Conservation (phyloP, 768 basidiomycete genomes). For the Lentinula boryana region DNA sequence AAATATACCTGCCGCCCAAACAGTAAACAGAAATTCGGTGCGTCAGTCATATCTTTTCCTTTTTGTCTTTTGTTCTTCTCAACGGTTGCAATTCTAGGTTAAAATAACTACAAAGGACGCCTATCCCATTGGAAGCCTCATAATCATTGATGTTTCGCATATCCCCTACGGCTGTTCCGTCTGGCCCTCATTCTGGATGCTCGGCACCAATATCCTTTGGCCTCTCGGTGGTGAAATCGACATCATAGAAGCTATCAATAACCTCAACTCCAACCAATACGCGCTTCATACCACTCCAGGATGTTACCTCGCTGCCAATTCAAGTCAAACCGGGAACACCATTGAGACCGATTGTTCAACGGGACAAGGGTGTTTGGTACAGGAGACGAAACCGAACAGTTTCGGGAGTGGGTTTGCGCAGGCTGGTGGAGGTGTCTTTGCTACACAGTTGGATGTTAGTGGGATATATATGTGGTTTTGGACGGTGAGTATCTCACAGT, state of each 20-base stretch:
- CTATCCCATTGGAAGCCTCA: slow-evolving; percentile 35
- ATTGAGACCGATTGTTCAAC: slow-evolving; percentile 24
- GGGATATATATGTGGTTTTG: slow-evolving; percentile 8
- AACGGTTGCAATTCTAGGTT: slow-evolving; percentile 19
- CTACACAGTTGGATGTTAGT: slow-evolving; percentile 6
- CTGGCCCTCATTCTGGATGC: slow-evolving; percentile 44
- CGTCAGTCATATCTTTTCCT: slow-evolving; percentile 8
- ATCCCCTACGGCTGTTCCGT: slow-evolving; percentile 55
- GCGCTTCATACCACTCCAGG: slow-evolving; percentile 44
- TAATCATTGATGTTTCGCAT: slow-evolving; percentile 38
- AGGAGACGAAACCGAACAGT: slow-evolving; percentile 35
- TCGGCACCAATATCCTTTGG: slow-evolving; percentile 30
- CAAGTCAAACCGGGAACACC: slow-evolving; percentile 24
- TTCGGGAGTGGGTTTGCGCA: slow-evolving; percentile 42
- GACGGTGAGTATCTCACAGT: neutral
- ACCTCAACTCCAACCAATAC: slow-evolving; percentile 44
- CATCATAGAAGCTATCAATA: slow-evolving; percentile 59
- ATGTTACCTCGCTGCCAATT: slow-evolving; percentile 25
- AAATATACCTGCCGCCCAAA: slow-evolving; percentile 34
- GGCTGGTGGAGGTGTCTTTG: slow-evolving; percentile 41
- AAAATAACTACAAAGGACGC: slow-evolving; percentile 35
- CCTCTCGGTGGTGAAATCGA: slow-evolving; percentile 40
- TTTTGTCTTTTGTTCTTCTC: neutral
- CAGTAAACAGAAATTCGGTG: slow-evolving; percentile 53
- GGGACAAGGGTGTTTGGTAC: slow-evolving; percentile 37